Base-by-base conservation (phyloP, 2,329 filamentous ascomycete species). In the Penicillium sp. region DNA sequence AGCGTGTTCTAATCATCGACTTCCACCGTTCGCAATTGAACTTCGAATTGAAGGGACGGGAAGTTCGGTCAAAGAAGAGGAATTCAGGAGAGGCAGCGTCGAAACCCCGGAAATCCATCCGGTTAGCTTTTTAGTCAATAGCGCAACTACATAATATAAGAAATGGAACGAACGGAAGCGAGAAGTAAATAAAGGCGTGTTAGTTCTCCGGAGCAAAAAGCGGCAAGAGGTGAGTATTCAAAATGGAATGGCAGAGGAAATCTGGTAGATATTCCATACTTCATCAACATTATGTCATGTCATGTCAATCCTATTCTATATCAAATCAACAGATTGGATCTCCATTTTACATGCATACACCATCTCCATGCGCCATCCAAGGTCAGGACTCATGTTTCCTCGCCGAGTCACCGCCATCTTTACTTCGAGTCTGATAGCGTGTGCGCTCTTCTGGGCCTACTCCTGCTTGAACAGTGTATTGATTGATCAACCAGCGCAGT, bases 231-330 rank as follows among this genome's bases (percentile, higher is more conserved):
- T 46, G 17, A 29, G 17, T 10, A 19, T 25, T 29, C 9, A 45
- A 29, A 29, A 29, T 45, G 17, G 42, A 29, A 45, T 4, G 25
- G 7, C 23, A 29, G 15, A 6, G 41, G 23, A 19, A 45, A 45
- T 43, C 15, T 27, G 15, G 23, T 27, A 43, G 21, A 13, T 17
- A 23, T 43, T 45, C 37, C 25, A 42, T 42, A 46, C 43, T 46
- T 29, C 43, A 37, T 50, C 53, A 50, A 50, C 21, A 42, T 55
- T 49, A 55, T 55, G 46, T 55, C 46, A 55, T 43, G 17, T 33
- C 40, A 21, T 12, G 27, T 35, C 35, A 6, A 6, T 15, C 25
- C n/a, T 25, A 31, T 40, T n/a, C n/a, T 31, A 33, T 31, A 10
- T 4, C 43, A 31, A 21, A 19, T 19, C 43, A 21, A 31, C 43